A percentile compares a stretch with the other conserved stretches of the same genome.
Evolutionary conservation across 1,284 basidiomycete genomes (phyloP).

Genomic region (Mycena sp.): DNA sequence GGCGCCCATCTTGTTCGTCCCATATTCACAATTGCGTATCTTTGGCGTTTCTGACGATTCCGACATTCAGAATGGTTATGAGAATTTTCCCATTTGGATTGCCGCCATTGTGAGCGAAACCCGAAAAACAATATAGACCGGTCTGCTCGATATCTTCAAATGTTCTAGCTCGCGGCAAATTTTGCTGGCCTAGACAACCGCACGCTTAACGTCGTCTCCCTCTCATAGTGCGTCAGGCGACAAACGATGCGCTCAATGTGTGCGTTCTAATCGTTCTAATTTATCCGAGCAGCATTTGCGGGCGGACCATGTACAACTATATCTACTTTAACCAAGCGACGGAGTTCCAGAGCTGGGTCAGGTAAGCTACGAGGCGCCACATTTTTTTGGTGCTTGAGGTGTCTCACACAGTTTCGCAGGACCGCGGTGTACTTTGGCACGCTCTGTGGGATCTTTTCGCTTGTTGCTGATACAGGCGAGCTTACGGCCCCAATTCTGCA

Average conservation of each 20-base stretch:
- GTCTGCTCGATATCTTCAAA: too few species aligned
- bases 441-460: not conserved
- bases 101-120: constrained; percentile 43
- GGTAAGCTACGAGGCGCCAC: constrained; percentile 27
- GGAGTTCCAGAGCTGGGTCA: constrained; percentile 27
- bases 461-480: too few species aligned
- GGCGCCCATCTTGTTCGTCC: constrained; percentile 46
- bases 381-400: too few species aligned
- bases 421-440: constrained; percentile 19
- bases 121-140: too few species aligned
- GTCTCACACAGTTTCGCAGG: not conserved
- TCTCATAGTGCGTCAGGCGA: constrained; percentile 42
- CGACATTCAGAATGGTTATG: constrained; percentile 45
- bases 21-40: not conserved
- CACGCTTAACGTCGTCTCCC: constrained; percentile 42
- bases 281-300: not conserved
- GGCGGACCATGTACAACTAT: constrained; percentile 11
- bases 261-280: not conserved
- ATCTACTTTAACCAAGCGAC: constrained; percentile 32
- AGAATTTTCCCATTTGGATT: constrained; percentile 48
- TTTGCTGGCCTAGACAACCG: constrained; percentile 42
- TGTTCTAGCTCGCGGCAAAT: constrained; percentile 42
- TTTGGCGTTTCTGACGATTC: not conserved
- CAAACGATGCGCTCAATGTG: not conserved
- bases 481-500: not conserved